A percentile compares a stretch with the other conserved stretches of the same genome.
These are phyloP conservation scores for Komagataella ulmi DNA, from an alignment of 805 yeast genomes.

Conservation along the genomic window DNA sequence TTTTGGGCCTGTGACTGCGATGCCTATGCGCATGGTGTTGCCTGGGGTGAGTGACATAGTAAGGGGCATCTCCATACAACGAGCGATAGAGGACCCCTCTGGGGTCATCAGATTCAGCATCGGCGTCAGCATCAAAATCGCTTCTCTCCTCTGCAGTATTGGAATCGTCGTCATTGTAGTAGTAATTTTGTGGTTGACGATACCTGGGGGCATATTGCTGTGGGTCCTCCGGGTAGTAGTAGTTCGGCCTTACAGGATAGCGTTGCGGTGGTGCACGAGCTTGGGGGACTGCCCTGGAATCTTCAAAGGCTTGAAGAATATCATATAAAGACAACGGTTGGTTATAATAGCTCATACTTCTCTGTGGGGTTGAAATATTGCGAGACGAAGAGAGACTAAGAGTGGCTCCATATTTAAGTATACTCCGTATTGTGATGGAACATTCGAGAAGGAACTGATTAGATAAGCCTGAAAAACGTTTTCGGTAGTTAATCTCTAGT, in stretches of 20 bases:
- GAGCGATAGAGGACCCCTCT: conserved; percentile 1
- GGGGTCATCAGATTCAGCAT: conserved; percentile 1
- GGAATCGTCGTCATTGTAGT: neutral
- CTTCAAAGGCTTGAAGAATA: neutral
- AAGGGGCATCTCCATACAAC: neutral
- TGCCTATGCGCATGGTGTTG: neutral
- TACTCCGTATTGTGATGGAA: neutral
- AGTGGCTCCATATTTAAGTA: neutral
- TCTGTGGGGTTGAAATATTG: neutral
- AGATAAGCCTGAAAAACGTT: neutral
- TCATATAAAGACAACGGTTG: neutral
- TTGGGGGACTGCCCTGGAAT: neutral
- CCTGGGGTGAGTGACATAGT: neutral
- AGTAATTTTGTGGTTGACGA: neutral
- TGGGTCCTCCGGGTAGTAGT: neutral
- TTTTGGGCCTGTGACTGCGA: neutral
- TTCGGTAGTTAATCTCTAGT: neutral
- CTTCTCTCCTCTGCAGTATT: neutral
- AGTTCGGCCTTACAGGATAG: neutral
- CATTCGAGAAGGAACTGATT: neutral
- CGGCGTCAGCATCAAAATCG: neutral
- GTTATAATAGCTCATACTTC: neutral
- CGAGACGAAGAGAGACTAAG: neutral
- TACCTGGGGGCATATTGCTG: neutral
- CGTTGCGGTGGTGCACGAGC: neutral